Evolutionary conservation across 1,284 basidiomycete genomes (phyloP).

Genomic region (Pascua sp.): DNA sequence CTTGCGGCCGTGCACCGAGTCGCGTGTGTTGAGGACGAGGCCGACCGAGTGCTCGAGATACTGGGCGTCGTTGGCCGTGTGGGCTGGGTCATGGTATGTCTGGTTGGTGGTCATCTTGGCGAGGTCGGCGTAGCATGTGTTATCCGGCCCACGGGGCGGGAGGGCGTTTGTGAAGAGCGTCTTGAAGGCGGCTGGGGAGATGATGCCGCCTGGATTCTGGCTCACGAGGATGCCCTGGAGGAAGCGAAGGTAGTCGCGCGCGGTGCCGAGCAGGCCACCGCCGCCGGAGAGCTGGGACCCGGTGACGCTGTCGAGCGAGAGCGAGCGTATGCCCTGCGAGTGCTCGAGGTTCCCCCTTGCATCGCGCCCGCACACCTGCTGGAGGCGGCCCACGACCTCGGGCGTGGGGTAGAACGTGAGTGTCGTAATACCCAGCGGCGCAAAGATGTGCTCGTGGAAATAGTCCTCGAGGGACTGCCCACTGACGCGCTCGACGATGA

Average conservation of each 20-base stretch:
- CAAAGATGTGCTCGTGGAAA: conserved; percentile 20
- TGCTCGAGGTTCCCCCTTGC: conserved; percentile 9
- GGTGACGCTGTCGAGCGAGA: not conserved
- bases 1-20: conserved; percentile 15
- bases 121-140: conserved; percentile 7
- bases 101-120: conserved; percentile 7
- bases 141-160: not conserved
- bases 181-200: conserved; percentile 8
- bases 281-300: conserved; percentile 25
- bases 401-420: conserved; percentile 32
- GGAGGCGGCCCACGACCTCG: conserved; percentile 10
- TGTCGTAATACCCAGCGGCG: conserved; percentile 15
- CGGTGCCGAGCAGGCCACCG: conserved; percentile 36
- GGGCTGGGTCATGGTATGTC: conserved; percentile 13
- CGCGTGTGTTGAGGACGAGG: conserved; percentile 5
- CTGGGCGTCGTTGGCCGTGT: conserved; percentile 10
- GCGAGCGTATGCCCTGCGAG: not conserved
- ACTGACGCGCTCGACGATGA: conserved; percentile 33
- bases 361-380: conserved; percentile 18
- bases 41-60: conserved; percentile 15
- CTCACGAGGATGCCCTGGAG: conserved; percentile 30
- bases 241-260: conserved; percentile 32
- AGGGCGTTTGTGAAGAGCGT: conserved; percentile 29
- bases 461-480: conserved; percentile 34
- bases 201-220: conserved; percentile 10